Base-by-base conservation (phyloP, 139 green algal species). In the Limnomonas spitsbergensis region DNA sequence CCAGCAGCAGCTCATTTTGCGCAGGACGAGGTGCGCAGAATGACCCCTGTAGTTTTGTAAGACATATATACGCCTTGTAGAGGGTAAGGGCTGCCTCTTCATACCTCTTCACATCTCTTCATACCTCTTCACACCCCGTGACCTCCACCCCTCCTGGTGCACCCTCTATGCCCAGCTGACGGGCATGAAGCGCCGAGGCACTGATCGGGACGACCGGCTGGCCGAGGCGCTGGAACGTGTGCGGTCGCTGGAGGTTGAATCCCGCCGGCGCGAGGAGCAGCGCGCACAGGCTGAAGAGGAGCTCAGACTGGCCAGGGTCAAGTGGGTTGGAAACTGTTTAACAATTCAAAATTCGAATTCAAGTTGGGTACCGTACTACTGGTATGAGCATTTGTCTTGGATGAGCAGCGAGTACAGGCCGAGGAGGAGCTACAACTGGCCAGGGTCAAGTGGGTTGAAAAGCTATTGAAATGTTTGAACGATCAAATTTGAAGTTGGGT, bases 1-100 rank as follows among this genome's bases (percentile, higher is more conserved):
- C 14, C 47, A 61, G 47, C 47, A 61, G 47, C 47, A 61, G 47
- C 47, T 61, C 14, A 61, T 61, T 61, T 61, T 61, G 47, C 47
- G 14, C 47, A 61, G 47, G 47, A 61, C 14, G 47, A 61, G 47
- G 47, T 61, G 47, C 14, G 47, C 14, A n/a, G n/a, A n/a, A n/a
- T n/a, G n/a, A n/a, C n/a, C n/a, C n/a, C n/a, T n/a, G n/a, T n/a
- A n/a, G n/a, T n/a, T n/a, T n/a, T n/a, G n/a, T n/a, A n/a, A n/a
- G n/a, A n/a, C n/a, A n/a, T n/a, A n/a, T n/a, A n/a, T n/a, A n/a
- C n/a, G n/a, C n/a, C n/a, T n/a, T n/a, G n/a, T n/a, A n/a, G n/a
- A n/a, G n/a, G n/a, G n/a, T n/a, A n/a, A n/a, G n/a, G n/a, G n/a
- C n/a, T n/a, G n/a, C n/a, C n/a, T n/a, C n/a, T n/a, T n/a, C n/a